phyloP scores from a whole-genome alignment of 2,329 filamentous ascomycete genomes.

The Arthrobotrys entomopaga region DNA sequence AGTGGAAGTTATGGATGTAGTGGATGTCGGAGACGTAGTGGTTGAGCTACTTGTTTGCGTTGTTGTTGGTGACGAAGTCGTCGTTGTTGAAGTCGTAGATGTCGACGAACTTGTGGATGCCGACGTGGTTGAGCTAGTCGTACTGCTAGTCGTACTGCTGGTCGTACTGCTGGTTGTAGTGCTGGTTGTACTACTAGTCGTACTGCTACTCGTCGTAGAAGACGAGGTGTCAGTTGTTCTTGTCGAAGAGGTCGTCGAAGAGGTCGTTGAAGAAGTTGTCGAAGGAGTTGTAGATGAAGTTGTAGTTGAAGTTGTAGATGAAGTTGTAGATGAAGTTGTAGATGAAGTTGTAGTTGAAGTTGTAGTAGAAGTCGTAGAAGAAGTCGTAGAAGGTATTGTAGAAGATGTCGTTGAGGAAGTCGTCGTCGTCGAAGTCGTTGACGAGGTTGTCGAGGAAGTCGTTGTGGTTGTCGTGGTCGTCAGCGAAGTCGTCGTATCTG shows the following conservation, averaged over 20 bases:
- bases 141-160: background rate
- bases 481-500: slow-evolving; percentile 6
- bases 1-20: background rate
- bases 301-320: slow-evolving; percentile 12
- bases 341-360: background rate
- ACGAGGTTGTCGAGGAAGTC: background rate
- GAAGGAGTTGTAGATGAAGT: slow-evolving; percentile 14
- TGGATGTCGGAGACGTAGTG: background rate
- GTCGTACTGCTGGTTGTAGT: slow-evolving; percentile 9
- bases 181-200: slow-evolving; percentile 7
- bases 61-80: slow-evolving; percentile 4
- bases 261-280: background rate
- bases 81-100: slow-evolving; percentile 10
- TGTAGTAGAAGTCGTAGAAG: slow-evolving; percentile 7
- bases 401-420: slow-evolving; percentile 13
- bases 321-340: background rate
- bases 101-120: slow-evolving; percentile 17
- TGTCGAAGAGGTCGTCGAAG: slow-evolving; percentile 8
- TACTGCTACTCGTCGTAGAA: slow-evolving; percentile 1
- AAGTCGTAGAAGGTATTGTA: background rate
- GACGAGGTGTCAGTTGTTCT: background rate
- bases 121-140: slow-evolving; percentile 7
- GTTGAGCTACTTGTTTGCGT: background rate
- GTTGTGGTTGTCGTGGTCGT: slow-evolving; percentile 13
- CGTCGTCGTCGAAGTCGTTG: slow-evolving; percentile 17